These are phyloP conservation scores for Rhododendron griersonianum DNA, from an alignment of 148 eudicot species.

Conservation along the genomic window DNA sequence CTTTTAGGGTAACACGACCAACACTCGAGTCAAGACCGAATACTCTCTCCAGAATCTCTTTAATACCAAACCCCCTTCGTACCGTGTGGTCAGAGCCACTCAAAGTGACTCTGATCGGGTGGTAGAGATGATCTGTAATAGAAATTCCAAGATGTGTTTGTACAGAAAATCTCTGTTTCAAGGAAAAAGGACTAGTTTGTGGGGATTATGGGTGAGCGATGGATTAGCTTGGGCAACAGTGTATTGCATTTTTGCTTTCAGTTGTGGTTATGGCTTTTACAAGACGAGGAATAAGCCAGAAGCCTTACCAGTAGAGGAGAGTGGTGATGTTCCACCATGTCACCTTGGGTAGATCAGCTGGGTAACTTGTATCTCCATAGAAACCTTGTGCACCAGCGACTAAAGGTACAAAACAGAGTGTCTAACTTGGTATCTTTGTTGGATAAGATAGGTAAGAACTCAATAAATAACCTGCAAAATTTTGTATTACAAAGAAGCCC, in stretches of 20 bases:
- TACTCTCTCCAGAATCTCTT: neutral
- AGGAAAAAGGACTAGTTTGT: conserved; percentile 11
- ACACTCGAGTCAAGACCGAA: neutral
- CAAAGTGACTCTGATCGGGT: neutral
- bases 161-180: conserved; percentile 4
- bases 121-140: neutral
- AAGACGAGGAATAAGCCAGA: neutral
- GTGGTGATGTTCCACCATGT: neutral
- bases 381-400: neutral
- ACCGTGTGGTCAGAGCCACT: neutral
- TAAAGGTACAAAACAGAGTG: neutral
- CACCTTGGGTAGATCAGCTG: neutral
- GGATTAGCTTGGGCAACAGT: neutral
- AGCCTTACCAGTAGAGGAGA: conserved; percentile 7
- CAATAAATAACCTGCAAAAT: neutral
- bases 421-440: neutral
- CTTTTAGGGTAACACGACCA: neutral
- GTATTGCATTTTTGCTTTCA: neutral
- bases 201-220: neutral
- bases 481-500: neutral
- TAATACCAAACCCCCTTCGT: neutral
- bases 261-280: neutral
- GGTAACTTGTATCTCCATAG: neutral
- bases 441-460: neutral
- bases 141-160: neutral